Conservation (phyloP, 2,329 filamentous ascomycete genomes). For the Hymenoscyphus occultus region DNA sequence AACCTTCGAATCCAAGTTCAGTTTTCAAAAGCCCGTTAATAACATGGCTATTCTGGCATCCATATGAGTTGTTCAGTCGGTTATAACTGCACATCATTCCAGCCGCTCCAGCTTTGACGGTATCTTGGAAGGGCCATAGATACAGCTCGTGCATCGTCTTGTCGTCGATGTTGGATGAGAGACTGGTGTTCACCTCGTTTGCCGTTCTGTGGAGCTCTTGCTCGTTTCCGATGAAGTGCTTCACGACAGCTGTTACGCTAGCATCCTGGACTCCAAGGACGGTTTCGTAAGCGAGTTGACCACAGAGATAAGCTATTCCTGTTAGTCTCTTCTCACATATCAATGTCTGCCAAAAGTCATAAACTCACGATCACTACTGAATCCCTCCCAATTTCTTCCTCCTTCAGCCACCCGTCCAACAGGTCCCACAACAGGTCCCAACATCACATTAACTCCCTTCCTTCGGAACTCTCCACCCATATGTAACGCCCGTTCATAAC, state of each 20-base stretch:
- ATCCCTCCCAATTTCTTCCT: conserved; percentile 67
- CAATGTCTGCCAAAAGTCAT: not conserved
- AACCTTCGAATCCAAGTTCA: conserved; percentile 82
- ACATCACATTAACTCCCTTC: conserved; percentile 62
- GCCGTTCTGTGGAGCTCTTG: conserved; percentile 52
- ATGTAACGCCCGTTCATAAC: conserved; percentile 62
- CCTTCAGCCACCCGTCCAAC: conserved; percentile 64
- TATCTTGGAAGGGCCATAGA: conserved; percentile 80
- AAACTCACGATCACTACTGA: conserved; percentile 32
- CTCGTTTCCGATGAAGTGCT: conserved; percentile 68
- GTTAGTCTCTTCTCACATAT: conserved; percentile 34
- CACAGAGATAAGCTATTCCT: conserved; percentile 57
- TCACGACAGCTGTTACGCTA: conserved; percentile 28
- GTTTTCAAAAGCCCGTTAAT: conserved; percentile 80
- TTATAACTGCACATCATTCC: conserved; percentile 83
- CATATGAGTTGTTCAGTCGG: conserved; percentile 65
- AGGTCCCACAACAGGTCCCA: conserved; percentile 53
- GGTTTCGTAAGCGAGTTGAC: conserved; percentile 36
- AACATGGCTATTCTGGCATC: conserved; percentile 72
- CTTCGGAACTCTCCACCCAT: conserved; percentile 68
- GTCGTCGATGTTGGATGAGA: conserved; percentile 73
- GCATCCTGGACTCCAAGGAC: conserved; percentile 28
- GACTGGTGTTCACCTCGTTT: conserved; percentile 44
- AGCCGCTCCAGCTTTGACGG: conserved; percentile 71
- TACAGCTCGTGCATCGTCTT: conserved; percentile 75